Percentiles rank a stretch among this genome's conserved stretches.
Evolutionary conservation across 2,329 filamentous ascomycete genomes (phyloP).

Genomic region (Colletotrichum euphorbiae): DNA sequence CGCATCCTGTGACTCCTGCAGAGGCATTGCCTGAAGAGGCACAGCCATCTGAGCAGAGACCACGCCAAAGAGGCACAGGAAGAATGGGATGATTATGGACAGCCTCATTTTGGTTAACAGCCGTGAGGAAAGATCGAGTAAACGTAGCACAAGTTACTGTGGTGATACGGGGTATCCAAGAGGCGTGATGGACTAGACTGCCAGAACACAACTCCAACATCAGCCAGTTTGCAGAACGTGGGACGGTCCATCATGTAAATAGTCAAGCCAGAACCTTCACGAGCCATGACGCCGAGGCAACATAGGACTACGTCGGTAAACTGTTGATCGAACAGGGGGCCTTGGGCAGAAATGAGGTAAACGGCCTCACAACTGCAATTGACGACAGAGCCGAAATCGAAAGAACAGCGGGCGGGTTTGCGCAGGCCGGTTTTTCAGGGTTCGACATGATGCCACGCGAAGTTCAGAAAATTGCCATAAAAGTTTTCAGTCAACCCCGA

Average conservation of each 20-base stretch:
- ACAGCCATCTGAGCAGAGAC: slow-evolving; percentile 22
- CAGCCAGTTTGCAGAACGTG: background rate
- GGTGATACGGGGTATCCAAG: background rate
- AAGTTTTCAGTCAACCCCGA: slow-evolving; percentile 14
- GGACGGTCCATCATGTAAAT: slow-evolving; percentile 30
- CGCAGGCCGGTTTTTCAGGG: background rate
- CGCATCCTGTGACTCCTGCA: background rate
- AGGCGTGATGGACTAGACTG: background rate
- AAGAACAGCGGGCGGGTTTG: background rate
- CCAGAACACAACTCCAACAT: background rate
- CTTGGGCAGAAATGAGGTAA: slow-evolving; percentile 3
- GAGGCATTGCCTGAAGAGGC: slow-evolving; percentile 21
- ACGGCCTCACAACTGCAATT: background rate
- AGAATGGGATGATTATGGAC: slow-evolving; percentile 1
- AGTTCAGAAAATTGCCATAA: slow-evolving; percentile 9
- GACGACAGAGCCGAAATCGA: slow-evolving; percentile 11
- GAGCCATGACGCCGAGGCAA: slow-evolving; percentile 35
- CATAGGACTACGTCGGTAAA: background rate
- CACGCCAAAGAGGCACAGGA: slow-evolving; percentile 20
- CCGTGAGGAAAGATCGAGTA: background rate
- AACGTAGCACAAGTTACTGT: background rate
- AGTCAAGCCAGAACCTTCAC: slow-evolving; percentile 18
- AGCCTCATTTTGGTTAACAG: slow-evolving; percentile 16
- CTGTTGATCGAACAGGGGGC: slow-evolving; percentile 21
- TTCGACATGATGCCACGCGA: slow-evolving; percentile 17